Evolutionary conservation across 148 eudicot species (phyloP).

Genomic region (Vaccinium vitisidaea): DNA sequence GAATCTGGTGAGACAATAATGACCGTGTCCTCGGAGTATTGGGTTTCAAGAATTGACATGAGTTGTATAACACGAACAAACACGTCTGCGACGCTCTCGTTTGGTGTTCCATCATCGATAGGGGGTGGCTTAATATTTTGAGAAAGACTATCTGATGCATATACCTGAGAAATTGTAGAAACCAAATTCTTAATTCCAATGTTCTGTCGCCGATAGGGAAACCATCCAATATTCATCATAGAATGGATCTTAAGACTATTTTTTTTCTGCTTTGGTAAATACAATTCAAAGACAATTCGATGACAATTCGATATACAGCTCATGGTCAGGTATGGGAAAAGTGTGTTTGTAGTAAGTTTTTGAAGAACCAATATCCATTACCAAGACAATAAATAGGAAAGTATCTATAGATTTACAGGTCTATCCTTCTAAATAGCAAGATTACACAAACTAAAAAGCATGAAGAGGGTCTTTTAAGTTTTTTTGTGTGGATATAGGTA

Average conservation of each 20-base stretch:
- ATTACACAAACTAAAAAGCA: background rate
- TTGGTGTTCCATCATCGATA: slow-evolving; percentile 87
- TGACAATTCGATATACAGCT: background rate
- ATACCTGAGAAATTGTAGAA: slow-evolving; percentile 49
- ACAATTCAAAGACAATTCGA: background rate
- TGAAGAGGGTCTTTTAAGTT: background rate
- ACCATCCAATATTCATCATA: background rate
- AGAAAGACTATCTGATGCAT: slow-evolving; percentile 74
- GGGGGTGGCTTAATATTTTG: slow-evolving; percentile 88
- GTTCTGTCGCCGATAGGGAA: background rate
- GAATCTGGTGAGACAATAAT: slow-evolving; percentile 95
- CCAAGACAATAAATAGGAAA: background rate
- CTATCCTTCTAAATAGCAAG: background rate
- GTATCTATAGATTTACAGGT: background rate
- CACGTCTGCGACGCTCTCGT: slow-evolving; percentile 93
- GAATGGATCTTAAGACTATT: background rate
- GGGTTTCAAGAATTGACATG: slow-evolving; percentile 97
- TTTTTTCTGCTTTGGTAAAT: background rate
- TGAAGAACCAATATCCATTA: background rate
- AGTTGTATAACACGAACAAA: slow-evolving; percentile 98
- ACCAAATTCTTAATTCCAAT: background rate
- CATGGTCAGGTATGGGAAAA: background rate
- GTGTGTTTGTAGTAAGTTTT: background rate
- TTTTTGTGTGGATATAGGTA: background rate
- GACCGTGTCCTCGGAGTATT: slow-evolving; percentile 86